Evolutionary conservation across 2,329 filamentous ascomycete genomes (phyloP), one percentile per base, ranked within the genome.

Genomic region (Aspergillus caelatus): DNA sequence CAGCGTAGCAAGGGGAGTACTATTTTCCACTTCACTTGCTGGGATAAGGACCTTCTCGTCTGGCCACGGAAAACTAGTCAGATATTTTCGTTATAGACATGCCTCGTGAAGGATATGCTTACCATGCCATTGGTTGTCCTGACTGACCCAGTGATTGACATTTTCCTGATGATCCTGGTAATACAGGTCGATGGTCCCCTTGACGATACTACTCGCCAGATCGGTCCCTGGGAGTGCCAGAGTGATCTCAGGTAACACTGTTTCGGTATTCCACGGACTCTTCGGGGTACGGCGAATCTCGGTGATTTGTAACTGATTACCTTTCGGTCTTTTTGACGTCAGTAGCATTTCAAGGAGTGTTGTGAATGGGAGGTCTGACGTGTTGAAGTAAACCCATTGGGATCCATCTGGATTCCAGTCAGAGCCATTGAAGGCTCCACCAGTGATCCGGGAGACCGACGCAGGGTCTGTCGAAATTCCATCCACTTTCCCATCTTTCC

Each of bases 141-240:
- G 46, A n/a, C 43, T 52, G 19, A 53, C n/a, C 26, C 50, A 60
- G 34, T 60, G 32, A 19, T 50, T 21, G 32, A 60, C 12, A 19
- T 53, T 41, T 7, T 34, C 36, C 1, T 16, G 26, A 41, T 60
- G 58, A 26, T 60, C 58, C 26, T 60, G 58, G 30, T 53, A 60
- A 26, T 52, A 60, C 4, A 60, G 36, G 14, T 45, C 46, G 21
- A 43, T 60, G 48, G 48, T 36, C 8, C 46, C 46, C 14, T 23
- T 54, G 10, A 52, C 50, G n/a, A 60, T 41, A 28, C 50, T 60
- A 10, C 23, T 30, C 6, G 58, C 58, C n/a, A 60, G 14, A 21
- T 60, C 34, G 26, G 58, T 60, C 9, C 58, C 58, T 3, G 58
- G 58, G 19, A 60, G 58, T 10, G 58, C 58, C 14, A 21, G 36